Evolutionary conservation across 768 basidiomycete species (phyloP), one percentile per base, ranked within the genome.

Genomic region (Epithele typhae): DNA sequence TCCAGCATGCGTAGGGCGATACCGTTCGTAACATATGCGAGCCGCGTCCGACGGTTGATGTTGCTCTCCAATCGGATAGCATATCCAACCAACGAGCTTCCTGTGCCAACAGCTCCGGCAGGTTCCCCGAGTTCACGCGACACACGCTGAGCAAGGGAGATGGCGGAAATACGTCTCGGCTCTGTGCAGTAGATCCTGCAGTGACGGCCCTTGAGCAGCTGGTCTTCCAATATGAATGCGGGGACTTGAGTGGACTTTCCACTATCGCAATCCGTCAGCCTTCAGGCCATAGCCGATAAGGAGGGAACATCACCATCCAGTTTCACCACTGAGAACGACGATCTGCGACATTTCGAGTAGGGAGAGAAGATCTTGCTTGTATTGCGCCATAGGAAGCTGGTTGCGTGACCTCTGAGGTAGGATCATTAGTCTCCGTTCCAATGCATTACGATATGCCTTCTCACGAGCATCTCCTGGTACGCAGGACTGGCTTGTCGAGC

Each of bases 1-100:
- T 99, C 95, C n/a, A 99, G 69, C 96, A 97, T 97, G 35, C 96
- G 82, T 21, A 98, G 68, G 0, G 95, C 93, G 49, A 99, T 95
- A 54, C 95, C 95, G 57, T 92, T 91, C 3, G 93, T 96, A 14
- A 94, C 86, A 60, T 86, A 96, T 0, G 88, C 78, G 38, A 92
- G 63, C 17, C 82, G 74, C 0, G 93, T 96, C 46, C 82, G 83
- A 50, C 77, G 77, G 3, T 84, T 83, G 23, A 85, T 87, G 55
- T 87, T 85, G 57, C 82, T 92, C 64, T 98, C 95, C 43, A 99
- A 65, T 27, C 95, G 80, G 52, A 99, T 94, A 5, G 93, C 90
- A 64, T 97, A 97, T 17, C 95, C 95, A 32, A 97, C 88, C 15
- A 95, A 72, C 37, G 92, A 94, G 41, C 72, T 75, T 9, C 68